Evolutionary conservation across 306 rosid genomes (phyloP), one percentile per base, ranked within the genome.

Genomic region (Albizia julibrissin): DNA sequence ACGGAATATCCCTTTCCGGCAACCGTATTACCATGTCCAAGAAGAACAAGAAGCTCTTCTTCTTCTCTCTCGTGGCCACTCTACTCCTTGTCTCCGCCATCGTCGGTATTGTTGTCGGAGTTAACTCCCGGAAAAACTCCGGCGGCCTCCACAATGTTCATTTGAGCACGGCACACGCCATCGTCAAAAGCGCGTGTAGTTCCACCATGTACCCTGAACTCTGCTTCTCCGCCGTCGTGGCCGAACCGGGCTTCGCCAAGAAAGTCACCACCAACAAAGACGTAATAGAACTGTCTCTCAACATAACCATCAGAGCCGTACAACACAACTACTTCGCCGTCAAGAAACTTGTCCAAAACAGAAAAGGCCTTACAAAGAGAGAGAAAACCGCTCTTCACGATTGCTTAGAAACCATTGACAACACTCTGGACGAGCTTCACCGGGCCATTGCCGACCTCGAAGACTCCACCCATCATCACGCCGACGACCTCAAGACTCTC

Each of bases 401-500:
- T 37, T 95, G 99, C 37, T 56, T 93, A 3, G 98, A 89, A 33
- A 88, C 82, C 62, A 90, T 86, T 2, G 98, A 92, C 2, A 90
- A 87, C 39, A 87, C 99, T 2, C 85, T 95, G 0, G 92, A 91
- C 14, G 99, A 93, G 80, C 90, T 95, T 3, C 85, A 66, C 27
- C 34, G 85, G 1, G 91, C 90, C 2, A 75, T 58, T 0, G 79
- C 64, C 1, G 89, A 95, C 22, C 92, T 95, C 11, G 14, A 74
- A 0, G 21, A 58, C 0, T 87, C 98, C 94, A 0, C 19, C 52
- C 18, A 16, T 56, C 56, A 52, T 0, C 93, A 93, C 44, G 96
- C 97, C 0, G 94, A 92, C 9, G 97, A 95, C 66, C 88, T 95
- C 4, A 90, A 88, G 66, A 95, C 97, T 0, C 74, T 95, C 0